These are phyloP conservation scores for Stachybotrys chlorohalonatus DNA, from an alignment of 2,329 filamentous ascomycete genomes.

Conservation along the genomic window DNA sequence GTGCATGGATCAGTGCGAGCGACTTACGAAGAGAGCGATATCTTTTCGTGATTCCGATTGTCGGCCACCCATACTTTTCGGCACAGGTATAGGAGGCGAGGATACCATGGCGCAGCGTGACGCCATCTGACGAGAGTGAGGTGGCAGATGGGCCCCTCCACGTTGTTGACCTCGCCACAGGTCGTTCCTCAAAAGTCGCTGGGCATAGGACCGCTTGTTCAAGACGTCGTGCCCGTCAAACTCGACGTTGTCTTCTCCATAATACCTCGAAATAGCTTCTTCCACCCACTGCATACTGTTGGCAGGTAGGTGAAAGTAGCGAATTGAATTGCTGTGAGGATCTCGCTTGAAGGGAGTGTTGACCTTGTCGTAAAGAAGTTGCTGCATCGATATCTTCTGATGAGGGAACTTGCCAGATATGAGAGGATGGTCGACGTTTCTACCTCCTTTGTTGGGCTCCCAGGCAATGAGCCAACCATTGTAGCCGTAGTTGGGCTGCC, in stretches of 20 bases:
- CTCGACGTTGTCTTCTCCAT: constrained; percentile 8
- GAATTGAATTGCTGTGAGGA: constrained; percentile 6
- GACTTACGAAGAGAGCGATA: constrained; percentile 7
- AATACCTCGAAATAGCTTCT: constrained; percentile 11
- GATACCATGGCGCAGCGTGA: constrained; percentile 8
- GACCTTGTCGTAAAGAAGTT: constrained; percentile 10
- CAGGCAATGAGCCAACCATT: constrained; percentile 9
- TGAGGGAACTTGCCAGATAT: constrained; percentile 10
- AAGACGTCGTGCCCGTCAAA: constrained; percentile 5
- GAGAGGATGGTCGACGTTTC: constrained; percentile 6
- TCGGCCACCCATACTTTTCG: neutral
- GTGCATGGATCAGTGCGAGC: neutral
- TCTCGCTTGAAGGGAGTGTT: constrained; percentile 10
- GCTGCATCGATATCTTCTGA: constrained; percentile 12
- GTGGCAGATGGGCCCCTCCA: constrained; percentile 4
- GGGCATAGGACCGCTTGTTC: constrained; percentile 8
- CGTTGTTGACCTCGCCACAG: constrained; percentile 10
- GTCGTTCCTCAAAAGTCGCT: constrained; percentile 8
- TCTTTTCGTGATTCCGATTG: constrained; percentile 4
- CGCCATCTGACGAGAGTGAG: constrained; percentile 8
- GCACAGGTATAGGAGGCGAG: constrained; percentile 2
- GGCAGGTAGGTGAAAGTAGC: constrained; percentile 15
- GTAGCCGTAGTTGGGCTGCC: constrained; percentile 8
- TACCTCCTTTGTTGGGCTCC: constrained; percentile 7
- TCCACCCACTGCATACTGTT: constrained; percentile 20